These are phyloP conservation scores for Pascua sp. DNA, from an alignment of 1,284 basidiomycete genomes.

Conservation along the genomic window DNA sequence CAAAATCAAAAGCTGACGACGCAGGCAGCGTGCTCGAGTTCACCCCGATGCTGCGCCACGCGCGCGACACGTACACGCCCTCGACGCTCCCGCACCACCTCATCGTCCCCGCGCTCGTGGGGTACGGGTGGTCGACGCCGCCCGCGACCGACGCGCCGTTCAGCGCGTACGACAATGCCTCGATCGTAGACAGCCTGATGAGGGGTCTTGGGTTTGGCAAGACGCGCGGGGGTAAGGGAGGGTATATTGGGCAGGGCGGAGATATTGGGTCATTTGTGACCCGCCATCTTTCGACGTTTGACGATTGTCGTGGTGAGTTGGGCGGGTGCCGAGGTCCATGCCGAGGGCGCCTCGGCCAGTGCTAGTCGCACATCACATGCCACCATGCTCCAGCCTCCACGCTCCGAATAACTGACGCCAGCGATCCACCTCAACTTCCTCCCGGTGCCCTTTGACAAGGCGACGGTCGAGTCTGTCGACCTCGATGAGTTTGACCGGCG, in stretches of 20 bases:
- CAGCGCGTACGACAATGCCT: constrained; percentile 29
- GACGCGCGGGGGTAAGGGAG: constrained; percentile 4
- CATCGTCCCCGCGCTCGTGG: constrained; percentile 38
- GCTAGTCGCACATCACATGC: too few species aligned
- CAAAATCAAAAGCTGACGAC: background rate
- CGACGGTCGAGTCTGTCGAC: constrained; percentile 10
- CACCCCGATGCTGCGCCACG: constrained; percentile 31
- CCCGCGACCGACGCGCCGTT: constrained; percentile 41
- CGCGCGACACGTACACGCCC: constrained; percentile 28
- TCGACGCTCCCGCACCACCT: constrained; percentile 31
- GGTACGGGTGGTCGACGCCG: constrained; percentile 39
- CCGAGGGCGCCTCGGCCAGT: too few species aligned
- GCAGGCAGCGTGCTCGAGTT: constrained; percentile 41
- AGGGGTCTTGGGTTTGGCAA: constrained; percentile 40
- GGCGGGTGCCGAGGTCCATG: background rate
- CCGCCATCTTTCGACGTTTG: constrained; percentile 21
- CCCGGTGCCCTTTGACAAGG: constrained; percentile 11
- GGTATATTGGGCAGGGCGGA: constrained; percentile 47
- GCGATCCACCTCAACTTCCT: constrained; percentile 36
- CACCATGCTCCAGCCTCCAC: background rate
- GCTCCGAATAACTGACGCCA: constrained; percentile 3
- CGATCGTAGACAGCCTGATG: constrained; percentile 42
- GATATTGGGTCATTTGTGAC: constrained; percentile 42
- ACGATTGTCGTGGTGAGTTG: constrained; percentile 34
- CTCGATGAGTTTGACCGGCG: constrained; percentile 12